Conservation (phyloP, 306 rosid species). For the Sicyos baderoa region DNA sequence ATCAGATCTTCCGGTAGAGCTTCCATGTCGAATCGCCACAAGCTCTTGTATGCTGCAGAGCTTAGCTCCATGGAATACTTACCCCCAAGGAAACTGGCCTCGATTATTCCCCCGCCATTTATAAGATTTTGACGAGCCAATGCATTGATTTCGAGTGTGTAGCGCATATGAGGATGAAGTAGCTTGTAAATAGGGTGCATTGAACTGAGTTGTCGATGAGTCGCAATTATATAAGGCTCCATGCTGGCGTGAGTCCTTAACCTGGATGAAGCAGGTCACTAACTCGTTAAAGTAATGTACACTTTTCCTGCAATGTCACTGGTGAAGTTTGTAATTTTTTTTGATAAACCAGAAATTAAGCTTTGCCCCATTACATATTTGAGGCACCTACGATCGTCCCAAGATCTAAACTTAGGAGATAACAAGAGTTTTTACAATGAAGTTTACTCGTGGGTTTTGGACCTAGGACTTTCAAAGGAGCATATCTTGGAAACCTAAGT, state of each 20-base stretch:
- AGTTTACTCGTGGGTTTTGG: too few species aligned
- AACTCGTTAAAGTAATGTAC: conserved; percentile 12
- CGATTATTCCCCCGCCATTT: conserved; percentile 90
- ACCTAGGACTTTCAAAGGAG: too few species aligned
- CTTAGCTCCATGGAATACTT: conserved; percentile 80
- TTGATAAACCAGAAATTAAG: too few species aligned
- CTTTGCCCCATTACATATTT: too few species aligned
- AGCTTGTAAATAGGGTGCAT: conserved; percentile 90
- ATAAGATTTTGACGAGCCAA: conserved; percentile 77
- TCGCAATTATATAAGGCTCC: conserved; percentile 90
- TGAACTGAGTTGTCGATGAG: conserved; percentile 79
- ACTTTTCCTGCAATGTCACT: neutral
- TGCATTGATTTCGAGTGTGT: conserved; percentile 83
- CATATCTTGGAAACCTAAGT: too few species aligned
- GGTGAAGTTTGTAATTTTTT: conserved; percentile 12
- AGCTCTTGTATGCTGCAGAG: conserved; percentile 71
- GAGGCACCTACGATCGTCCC: too few species aligned
- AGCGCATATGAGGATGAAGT: conserved; percentile 92
- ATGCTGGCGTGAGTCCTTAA: conserved; percentile 90
- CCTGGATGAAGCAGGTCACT: conserved; percentile 43
- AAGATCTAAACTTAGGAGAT: too few species aligned
- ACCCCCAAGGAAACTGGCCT: conserved; percentile 81
- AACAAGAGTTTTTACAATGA: too few species aligned
- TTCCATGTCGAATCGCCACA: conserved; percentile 90
- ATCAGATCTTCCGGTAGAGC: conserved; percentile 87